Base-by-base conservation (phyloP, 768 basidiomycete genomes). In the Lactarius tabidus region DNA sequence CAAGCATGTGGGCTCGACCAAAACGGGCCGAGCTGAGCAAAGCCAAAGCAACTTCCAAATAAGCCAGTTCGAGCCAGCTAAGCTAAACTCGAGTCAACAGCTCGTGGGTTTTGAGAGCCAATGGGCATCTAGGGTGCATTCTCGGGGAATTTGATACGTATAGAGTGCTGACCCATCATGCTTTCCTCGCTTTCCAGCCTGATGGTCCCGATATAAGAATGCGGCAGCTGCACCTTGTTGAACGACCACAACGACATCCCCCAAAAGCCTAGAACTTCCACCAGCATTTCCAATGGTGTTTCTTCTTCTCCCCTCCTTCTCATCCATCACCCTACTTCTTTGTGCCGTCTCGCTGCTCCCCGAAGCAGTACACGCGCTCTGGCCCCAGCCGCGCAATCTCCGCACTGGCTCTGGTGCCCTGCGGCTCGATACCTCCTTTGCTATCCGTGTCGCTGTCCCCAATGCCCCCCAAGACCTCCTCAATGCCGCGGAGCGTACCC, bases 381-480 rank as follows among this genome's bases (percentile, higher is more conserved):
- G 79, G 79, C 79, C 79, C 3, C 71, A 71, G 52, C 79, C 79
- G 0, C 70, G 66, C 52, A 57, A 28, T 17, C 36, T 75, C 52
- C 18, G 64, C 41, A 73, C 74, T 0, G 79, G 79, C 31, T 63
- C 72, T 3, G 69, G 57, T 9, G 66, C 74, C 15, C 67, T 78
- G 33, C 70, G 65, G 18, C 81, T 90, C 55, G 76, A 83, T 0
- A 68, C 78, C 0, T 63, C 70, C 31, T 90, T 91, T 71, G 71
- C 74, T 62, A 86, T 90, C 72, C 71, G 76, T 9, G 63, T 83
- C 67, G 67, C 75, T n/a, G 71, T 84, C 39, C 63, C 73, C 28
- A 73, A 77, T 54, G 74, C 83, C 1, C 86, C 88, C 0, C 67
- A 73, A 23, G 89, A 91, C 73, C 78, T 91, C 48, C 65, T 77